Evolutionary conservation across 2,329 filamentous ascomycete genomes (phyloP), one percentile per base, ranked within the genome.

Genomic region (Talaromyces marneffei): DNA sequence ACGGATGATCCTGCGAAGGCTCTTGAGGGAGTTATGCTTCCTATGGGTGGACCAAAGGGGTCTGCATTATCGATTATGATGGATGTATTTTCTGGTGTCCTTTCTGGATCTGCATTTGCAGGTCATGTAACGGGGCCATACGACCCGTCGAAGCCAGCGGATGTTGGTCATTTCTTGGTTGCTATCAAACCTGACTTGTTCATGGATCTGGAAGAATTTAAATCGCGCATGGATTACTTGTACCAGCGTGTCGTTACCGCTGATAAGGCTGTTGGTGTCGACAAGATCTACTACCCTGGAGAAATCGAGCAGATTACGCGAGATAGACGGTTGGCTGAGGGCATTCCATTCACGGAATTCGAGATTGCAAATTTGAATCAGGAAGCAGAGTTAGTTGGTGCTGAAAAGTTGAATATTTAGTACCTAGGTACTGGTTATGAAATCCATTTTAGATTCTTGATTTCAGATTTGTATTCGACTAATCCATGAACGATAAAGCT

Each of bases 41-140:
- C 90, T 0, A 92, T 94, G 88, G 90, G 90, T 2, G 90, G 91
- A 0, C 89, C 90, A 0, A 94, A 94, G 73, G 91, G 91, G 0
- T 90, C 87, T 2, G 91, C 83, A 0, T 72, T 94, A 42, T 79
- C 88, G 0, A 84, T 94, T 60, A 93, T 92, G 88, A 94, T 94
- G 91, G 90, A 94, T 70, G 88, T 95, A 2, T 93, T 94, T 70
- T 92, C 89, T 0, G 90, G 90, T 1, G 78, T 79, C n/a, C 66
- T 94, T 0, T 91, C 88, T 0, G 90, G 90, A 0, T 87, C 86
- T 33, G 89, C 89, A 0, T 94, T 91, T 74, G 91, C 89, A 0
- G 90, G 90, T 0, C 80, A 89, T 68, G 90, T 94, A 18, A 89
- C 86, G 0, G 84, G 84, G 18, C 91, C 90, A 0, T 94, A 94